These are phyloP conservation scores for Fusarium brachygibbosum DNA, from an alignment of 2,329 filamentous ascomycete species.

Conservation along the genomic window DNA sequence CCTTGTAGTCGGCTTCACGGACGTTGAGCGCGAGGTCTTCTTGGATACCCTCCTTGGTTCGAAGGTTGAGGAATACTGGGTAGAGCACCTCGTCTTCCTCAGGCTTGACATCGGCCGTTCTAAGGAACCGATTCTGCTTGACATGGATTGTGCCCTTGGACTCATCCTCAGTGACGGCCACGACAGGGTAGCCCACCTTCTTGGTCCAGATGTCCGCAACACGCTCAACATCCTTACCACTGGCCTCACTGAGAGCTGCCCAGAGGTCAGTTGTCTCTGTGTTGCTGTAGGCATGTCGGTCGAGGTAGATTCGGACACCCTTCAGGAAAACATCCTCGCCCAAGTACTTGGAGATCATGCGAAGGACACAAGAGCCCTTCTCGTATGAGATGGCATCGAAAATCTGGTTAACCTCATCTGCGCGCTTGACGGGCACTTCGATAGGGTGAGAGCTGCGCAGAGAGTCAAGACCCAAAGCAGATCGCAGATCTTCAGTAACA, in stretches of 20 bases:
- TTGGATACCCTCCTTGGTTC: conserved; percentile 85
- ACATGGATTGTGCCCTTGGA: conserved; percentile 80
- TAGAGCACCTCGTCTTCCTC: conserved; percentile 91
- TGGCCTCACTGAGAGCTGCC: conserved; percentile 87
- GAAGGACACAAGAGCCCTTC: conserved; percentile 94
- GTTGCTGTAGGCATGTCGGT: conserved; percentile 97
- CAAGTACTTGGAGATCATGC: conserved; percentile 97
- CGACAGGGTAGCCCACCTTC: conserved; percentile 92
- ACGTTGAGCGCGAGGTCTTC: conserved; percentile 72
- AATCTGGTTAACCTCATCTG: conserved; percentile 97
- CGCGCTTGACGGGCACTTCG: conserved; percentile 94
- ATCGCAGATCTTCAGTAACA: conserved; percentile 91
- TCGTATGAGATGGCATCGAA: conserved; percentile 98
- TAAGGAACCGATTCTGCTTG: conserved; percentile 94
- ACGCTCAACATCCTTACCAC: conserved; percentile 88
- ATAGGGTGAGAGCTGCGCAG: conserved; percentile 96
- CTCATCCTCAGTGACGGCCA: conserved; percentile 79
- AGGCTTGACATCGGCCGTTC: conserved; percentile 92
- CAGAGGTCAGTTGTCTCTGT: conserved; percentile 92
- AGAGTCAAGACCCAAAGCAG: conserved; percentile 88
- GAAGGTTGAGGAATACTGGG: conserved; percentile 89
- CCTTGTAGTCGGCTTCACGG: conserved; percentile 82
- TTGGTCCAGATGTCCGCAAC: conserved; percentile 98
- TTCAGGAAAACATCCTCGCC: conserved; percentile 95
- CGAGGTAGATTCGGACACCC: conserved; percentile 89